Base-by-base conservation (phyloP, 805 yeast species). In the Kregervanrija delftensis region DNA sequence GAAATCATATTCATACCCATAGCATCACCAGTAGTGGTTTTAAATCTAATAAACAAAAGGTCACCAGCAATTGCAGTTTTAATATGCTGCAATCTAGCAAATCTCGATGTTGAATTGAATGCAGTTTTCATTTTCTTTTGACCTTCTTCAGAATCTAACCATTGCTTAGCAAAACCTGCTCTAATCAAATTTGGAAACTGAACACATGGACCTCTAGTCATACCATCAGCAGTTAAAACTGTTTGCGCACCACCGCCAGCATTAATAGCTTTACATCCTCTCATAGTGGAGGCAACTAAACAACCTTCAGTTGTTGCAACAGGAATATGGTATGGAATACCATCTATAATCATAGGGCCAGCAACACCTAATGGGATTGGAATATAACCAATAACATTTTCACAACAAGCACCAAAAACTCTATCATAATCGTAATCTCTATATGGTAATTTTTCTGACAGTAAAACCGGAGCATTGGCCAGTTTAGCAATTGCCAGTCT, bases 1-100 rank as follows among this genome's bases (percentile, higher is more conserved):
- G 98, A 91, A 49, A 93, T 93, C 99, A 93, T 93, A 65, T 93
- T 93, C 99, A 93, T 93, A 52, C 99, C 99, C 99, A 93, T 93
- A 14, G 99, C 99, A 71, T 93, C 99, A 66, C 99, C 99, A 14
- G 99, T 93, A 35, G 96, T 89, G n/a, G 99, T 95, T 63, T 90
- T 81, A 73, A 93, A 93, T 60, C 99, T 81, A 56, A 93, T 83
- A 59, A 78, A 93, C 56, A 93, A 72, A 55, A 85, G 72, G 40
- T 84, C 84, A 30, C 99, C 99, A 13, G 99, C 99, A 64, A 91
- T 72, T 3, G 98, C 95, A 13, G 97, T 88, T 65, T 88, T 86
- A 52, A 91, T 72, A 55, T 85, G 85, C 65, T 86, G 96, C 58
- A 93, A 76, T 60, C 96, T 81, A 13, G 99, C 99, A 69, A 93